Evolutionary conservation across 164 flowering plant species (phyloP).

Genomic region (Santalum album): DNA sequence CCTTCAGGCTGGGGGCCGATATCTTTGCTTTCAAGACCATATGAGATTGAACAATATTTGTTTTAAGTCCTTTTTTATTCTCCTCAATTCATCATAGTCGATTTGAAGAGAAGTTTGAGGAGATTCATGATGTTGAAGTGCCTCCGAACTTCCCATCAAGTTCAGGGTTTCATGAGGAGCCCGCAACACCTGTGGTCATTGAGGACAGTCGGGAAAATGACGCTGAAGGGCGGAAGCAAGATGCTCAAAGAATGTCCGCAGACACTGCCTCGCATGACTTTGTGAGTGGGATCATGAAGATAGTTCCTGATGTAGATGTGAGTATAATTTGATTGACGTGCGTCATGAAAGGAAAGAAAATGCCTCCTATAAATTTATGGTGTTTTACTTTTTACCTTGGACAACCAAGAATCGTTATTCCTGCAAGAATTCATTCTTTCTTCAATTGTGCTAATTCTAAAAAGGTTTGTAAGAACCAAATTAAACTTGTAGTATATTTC

Average conservation of each 20-base stretch:
- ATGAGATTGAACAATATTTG: background rate
- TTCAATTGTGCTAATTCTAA: too few relatives aligned
- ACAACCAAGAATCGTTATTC: too few relatives aligned
- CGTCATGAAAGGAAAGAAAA: background rate
- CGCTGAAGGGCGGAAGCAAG: conserved; percentile 33
- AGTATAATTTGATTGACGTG: conserved; percentile 21
- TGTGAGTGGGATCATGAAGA: conserved; percentile 83
- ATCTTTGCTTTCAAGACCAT: background rate
- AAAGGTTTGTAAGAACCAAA: too few relatives aligned
- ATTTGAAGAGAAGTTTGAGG: conserved; percentile 87
- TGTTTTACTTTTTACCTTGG: too few relatives aligned
- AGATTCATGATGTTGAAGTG: conserved; percentile 46
- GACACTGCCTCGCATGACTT: conserved; percentile 68
- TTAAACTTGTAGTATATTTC: background rate
- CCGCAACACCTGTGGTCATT: conserved; percentile 13
- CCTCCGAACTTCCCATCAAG: conserved; percentile 37
- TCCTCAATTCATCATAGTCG: conserved; percentile 36
- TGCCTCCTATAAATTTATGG: background rate
- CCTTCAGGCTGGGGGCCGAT: background rate
- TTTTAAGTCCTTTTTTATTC: conserved; percentile 2
- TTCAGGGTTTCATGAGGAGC: conserved; percentile 30
- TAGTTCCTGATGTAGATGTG: conserved; percentile 89
- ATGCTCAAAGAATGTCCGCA: conserved; percentile 29
- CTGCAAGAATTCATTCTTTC: too few relatives aligned
- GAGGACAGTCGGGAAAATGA: conserved; percentile 37